Evolutionary conservation across 257 asterid species (phyloP).

Genomic region (Lithospermum erythrorhizon): DNA sequence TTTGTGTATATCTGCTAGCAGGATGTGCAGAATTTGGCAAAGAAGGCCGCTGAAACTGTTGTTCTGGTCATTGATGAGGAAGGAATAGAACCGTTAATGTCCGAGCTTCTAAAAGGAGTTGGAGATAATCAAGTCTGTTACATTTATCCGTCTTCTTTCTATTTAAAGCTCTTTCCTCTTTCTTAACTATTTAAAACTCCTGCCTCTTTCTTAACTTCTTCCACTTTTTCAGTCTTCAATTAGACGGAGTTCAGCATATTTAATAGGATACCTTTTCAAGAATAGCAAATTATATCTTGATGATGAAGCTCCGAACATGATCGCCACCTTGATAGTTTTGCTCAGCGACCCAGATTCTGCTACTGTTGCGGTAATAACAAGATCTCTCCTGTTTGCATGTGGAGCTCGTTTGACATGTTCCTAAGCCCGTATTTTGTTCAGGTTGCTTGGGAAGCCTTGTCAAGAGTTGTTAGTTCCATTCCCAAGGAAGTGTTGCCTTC

Average conservation of each 20-base stretch:
- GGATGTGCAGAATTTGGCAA: slow-evolving; percentile 65
- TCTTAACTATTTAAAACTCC: background rate
- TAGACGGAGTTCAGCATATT: slow-evolving; percentile 67
- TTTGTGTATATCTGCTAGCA: slow-evolving; percentile 15
- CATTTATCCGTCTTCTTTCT: slow-evolving; percentile 8
- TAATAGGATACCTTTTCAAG: slow-evolving; percentile 85
- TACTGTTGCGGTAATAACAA: slow-evolving; percentile 56
- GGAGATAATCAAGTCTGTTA: slow-evolving; percentile 69
- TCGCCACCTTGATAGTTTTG: slow-evolving; percentile 70
- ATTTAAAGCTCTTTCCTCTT: background rate
- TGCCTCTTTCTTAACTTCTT: background rate
- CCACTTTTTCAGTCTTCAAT: slow-evolving; percentile 56
- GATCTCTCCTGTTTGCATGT: slow-evolving; percentile 5
- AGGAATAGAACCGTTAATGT: slow-evolving; percentile 67
- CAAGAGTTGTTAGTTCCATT: slow-evolving; percentile 70
- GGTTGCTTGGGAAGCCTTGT: slow-evolving; percentile 95
- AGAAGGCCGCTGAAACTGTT: slow-evolving; percentile 91
- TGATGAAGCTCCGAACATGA: slow-evolving; percentile 94
- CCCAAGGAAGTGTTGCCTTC: slow-evolving; percentile 93
- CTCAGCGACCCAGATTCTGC: slow-evolving; percentile 77
- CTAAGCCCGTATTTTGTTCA: slow-evolving; percentile 20
- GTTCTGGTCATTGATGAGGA: slow-evolving; percentile 87
- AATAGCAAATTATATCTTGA: slow-evolving; percentile 80
- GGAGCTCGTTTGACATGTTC: slow-evolving; percentile 9
- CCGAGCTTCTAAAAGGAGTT: slow-evolving; percentile 85